phyloP scores from a whole-genome alignment of 2,329 filamentous ascomycete species.

The Pezicula radicicola region DNA sequence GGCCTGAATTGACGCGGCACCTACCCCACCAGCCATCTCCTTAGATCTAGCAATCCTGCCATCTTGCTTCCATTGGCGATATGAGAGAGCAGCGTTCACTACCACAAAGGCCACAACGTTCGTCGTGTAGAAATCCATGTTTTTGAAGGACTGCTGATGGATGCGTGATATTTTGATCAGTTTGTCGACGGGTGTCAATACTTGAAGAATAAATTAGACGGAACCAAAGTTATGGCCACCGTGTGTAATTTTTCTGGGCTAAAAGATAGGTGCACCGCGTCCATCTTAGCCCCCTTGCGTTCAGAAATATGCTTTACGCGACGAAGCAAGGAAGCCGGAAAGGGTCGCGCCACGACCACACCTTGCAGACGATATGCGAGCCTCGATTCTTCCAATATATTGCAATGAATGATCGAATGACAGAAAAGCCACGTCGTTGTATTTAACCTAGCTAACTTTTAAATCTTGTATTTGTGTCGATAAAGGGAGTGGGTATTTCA shows the following conservation, averaged over 20 bases:
- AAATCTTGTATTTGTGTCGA: too few species aligned
- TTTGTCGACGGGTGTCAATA: neutral
- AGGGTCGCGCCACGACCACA: neutral
- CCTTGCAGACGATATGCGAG: neutral
- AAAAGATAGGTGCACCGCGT: neutral
- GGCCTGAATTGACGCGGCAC: slow-evolving; percentile 1
- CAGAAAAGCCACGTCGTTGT: too few species aligned
- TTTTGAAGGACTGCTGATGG: neutral
- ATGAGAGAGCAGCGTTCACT: slow-evolving; percentile 12
- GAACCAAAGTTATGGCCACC: neutral
- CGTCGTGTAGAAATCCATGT: slow-evolving; percentile 16
- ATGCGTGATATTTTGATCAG: too few species aligned
- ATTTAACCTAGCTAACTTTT: too few species aligned
- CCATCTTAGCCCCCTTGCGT: neutral
- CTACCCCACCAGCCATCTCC: slow-evolving; percentile 3
- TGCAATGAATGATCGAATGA: too few species aligned
- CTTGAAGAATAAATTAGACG: neutral
- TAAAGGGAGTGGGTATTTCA: too few species aligned
- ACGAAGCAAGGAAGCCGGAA: neutral
- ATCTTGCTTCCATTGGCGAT: slow-evolving; percentile 5
- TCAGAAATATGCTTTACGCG: neutral
- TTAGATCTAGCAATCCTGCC: neutral
- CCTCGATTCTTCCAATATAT: neutral
- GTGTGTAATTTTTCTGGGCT: neutral
- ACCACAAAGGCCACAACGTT: slow-evolving; percentile 15